Conservation (phyloP, 148 eudicot species). For the Arctostaphylos glauca region DNA sequence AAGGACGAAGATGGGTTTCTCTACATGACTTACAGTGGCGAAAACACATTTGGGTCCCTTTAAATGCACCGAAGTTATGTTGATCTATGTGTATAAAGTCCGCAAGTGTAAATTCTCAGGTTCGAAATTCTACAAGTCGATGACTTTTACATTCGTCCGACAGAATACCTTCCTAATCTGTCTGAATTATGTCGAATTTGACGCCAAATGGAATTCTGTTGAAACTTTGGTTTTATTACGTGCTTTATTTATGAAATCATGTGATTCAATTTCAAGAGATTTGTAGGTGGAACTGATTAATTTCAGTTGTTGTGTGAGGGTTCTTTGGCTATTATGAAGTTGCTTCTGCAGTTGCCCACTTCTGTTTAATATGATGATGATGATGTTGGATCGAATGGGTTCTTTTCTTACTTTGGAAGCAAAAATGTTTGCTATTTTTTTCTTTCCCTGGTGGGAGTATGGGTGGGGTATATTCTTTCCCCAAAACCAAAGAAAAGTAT, state of each 20-base stretch:
- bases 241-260: not conserved
- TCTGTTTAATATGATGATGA: not conserved
- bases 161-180: not conserved
- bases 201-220: not conserved
- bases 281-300: not conserved
- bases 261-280: not conserved
- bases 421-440: not conserved
- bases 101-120: slow-evolving; percentile 19
- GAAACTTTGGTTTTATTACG: not conserved
- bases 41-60: slow-evolving; percentile 49
- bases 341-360: not conserved
- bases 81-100: not conserved
- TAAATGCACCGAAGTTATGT: not conserved
- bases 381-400: not conserved
- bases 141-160: not conserved
- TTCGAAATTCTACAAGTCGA: not conserved
- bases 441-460: not conserved
- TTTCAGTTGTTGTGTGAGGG: not conserved
- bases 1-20: slow-evolving; percentile 69
- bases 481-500: not conserved
- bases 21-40: slow-evolving; percentile 58
- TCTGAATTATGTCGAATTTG: not conserved
- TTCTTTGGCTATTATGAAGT: not conserved
- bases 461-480: not conserved
- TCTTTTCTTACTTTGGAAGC: not conserved